Conservation (phyloP, 352 stramenopile species). For the Saprolegnia diclina region DNA sequence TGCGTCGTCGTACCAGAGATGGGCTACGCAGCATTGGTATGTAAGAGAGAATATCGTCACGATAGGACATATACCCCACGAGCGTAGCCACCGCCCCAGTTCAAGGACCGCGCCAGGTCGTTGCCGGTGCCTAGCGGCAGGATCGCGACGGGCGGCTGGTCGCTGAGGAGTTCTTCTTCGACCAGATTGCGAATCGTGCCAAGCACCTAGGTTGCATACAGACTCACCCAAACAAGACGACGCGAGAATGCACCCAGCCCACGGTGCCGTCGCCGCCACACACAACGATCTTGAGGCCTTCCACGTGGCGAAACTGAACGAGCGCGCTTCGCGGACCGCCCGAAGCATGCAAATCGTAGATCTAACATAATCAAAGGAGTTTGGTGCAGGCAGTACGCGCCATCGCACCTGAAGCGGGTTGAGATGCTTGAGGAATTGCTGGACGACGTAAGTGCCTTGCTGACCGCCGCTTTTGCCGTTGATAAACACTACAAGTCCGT, state of each 20-base stretch:
- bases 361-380: constrained; percentile 23
- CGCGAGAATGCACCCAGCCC: constrained; percentile 72
- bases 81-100: constrained; percentile 92
- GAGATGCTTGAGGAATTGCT: constrained; percentile 86
- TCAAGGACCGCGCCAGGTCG: constrained; percentile 87
- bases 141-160: constrained; percentile 90
- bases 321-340: constrained; percentile 82
- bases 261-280: constrained; percentile 94
- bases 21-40: constrained; percentile 23
- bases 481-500: constrained; percentile 88
- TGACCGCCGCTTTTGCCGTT: constrained; percentile 92
- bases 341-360: constrained; percentile 92
- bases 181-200: constrained; percentile 64
- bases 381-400: neutral
- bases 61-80: constrained; percentile 28
- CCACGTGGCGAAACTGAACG: constrained; percentile 82
- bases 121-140: constrained; percentile 96
- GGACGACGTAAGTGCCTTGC: constrained; percentile 89
- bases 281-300: constrained; percentile 87
- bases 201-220: constrained; percentile 30
- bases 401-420: constrained; percentile 92
- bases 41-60: neutral
- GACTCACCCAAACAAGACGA: neutral
- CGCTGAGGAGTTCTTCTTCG: constrained; percentile 27
- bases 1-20: constrained; percentile 34